Conservation (phyloP, 495 filamentous ascomycete species). For the Penicillium lividum region DNA sequence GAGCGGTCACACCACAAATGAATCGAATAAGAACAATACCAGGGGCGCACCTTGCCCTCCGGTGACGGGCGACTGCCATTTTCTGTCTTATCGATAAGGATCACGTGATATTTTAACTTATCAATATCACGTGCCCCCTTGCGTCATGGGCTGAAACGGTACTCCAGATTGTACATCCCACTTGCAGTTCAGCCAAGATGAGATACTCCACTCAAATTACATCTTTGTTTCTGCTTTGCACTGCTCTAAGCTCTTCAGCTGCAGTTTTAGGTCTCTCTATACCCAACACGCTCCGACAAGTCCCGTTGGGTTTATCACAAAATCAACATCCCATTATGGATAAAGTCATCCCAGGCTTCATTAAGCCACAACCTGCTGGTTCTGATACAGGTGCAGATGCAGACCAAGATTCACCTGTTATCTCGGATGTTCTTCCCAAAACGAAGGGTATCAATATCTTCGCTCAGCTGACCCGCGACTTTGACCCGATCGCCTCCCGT, state of each 20-base stretch:
- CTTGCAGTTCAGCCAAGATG: constrained; percentile 21
- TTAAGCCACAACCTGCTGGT: constrained; percentile 37
- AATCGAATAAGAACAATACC: constrained; percentile 7
- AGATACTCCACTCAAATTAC: constrained; percentile 11
- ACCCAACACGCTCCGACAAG: constrained; percentile 11
- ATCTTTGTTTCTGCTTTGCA: constrained; percentile 18
- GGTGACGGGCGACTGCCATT: constrained; percentile 22
- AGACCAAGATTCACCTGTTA: constrained; percentile 45
- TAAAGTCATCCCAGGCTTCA: constrained; percentile 29
- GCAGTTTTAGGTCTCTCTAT: constrained; percentile 21
- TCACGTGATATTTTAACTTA: constrained; percentile 21
- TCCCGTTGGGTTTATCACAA: constrained; percentile 14
- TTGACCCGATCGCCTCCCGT: constrained; percentile 68
- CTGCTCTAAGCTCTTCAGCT: constrained; percentile 11
- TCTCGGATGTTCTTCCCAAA: constrained; percentile 85
- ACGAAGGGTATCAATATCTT: constrained; percentile 85
- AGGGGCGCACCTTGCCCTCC: constrained; percentile 16
- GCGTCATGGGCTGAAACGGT: constrained; percentile 24
- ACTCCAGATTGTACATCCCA: constrained; percentile 7
- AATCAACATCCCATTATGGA: constrained; percentile 38
- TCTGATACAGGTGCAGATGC: constrained; percentile 12
- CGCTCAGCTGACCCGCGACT: constrained; percentile 79
- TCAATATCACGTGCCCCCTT: constrained; percentile 27
- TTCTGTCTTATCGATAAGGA: constrained; percentile 32
- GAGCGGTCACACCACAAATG: constrained; percentile 15